Base-by-base conservation (phyloP, 2,329 filamentous ascomycete species). In the Exophiala spinifera region DNA sequence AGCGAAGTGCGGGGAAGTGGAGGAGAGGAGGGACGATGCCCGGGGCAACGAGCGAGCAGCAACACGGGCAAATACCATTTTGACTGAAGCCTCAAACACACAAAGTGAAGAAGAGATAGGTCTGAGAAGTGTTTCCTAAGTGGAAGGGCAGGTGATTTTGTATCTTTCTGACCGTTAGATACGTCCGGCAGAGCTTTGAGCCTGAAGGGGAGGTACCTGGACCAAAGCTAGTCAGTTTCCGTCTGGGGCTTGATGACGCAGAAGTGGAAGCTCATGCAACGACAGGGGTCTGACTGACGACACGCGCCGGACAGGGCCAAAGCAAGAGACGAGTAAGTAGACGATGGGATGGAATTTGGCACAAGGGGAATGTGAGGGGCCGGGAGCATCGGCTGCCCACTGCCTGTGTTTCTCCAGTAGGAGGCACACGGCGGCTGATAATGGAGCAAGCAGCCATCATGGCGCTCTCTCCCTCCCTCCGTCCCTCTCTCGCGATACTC, bases 51-150 rank as follows among this genome's bases (percentile, higher is more conserved):
- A 75, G 70, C 81, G 79, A 56, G 81, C 74, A 68, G 81, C 74
- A 67, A 81, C 81, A 70, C 82, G 80, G 69, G 80, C 69, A 79
- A 87, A 83, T 86, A 80, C 78, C 78, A 80, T 80, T 73, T 64
- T 79, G n/a, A n/a, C n/a, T n/a, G 75, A 74, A 69, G 28, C 28
- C 11, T 31, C 28, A 31, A 31, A 31, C 28, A 31, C 28, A 31
- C 28, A 31, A 47, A 55, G 15, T 25, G 23, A 23, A 43, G 36
- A 55, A 36, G 42, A 46, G 34, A 43, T 36, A 46, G 51, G 44
- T 33, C 43, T 49, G 34, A 34, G 52, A 48, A 20, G n/a, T 34
- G 47, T 31, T 49, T 47, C 28, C 10, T n/a, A n/a, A 43, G 33
- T 28, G 19, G 46, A 47, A 36, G 20, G 36, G 50, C 28, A 40